These are phyloP conservation scores for Umbelopsis sp. DNA, from an alignment of 371 early-diverging fungal genomes.

Conservation along the genomic window DNA sequence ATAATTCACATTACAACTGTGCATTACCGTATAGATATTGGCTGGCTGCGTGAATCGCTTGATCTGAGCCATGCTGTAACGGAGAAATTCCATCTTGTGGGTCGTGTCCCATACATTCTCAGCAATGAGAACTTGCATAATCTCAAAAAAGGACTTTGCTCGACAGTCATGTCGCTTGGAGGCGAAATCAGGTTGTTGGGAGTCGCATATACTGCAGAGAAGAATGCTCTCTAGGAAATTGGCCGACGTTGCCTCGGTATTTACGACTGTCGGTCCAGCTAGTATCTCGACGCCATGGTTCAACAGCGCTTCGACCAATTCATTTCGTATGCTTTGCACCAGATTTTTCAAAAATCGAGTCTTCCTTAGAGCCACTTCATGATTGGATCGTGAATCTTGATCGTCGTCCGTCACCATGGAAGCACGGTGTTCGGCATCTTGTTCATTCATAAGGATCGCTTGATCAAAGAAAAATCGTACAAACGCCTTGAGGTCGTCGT, in stretches of 20 bases:
- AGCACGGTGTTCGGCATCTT: slow-evolving; percentile 35
- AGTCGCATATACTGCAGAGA: slow-evolving; percentile 35
- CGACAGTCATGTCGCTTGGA: slow-evolving; percentile 29
- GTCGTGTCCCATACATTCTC: slow-evolving; percentile 50
- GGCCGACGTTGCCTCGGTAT: background rate
- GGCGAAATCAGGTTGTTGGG: slow-evolving; percentile 31
- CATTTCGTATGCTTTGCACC: slow-evolving; percentile 46
- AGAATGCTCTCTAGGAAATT: slow-evolving; percentile 55
- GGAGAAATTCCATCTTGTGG: slow-evolving; percentile 55
- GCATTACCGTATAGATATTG: slow-evolving; percentile 56
- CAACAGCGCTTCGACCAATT: slow-evolving; percentile 39
- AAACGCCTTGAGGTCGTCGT: slow-evolving; percentile 52
- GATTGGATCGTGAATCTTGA: slow-evolving; percentile 9
- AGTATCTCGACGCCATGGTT: slow-evolving; percentile 42
- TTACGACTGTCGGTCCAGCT: slow-evolving; percentile 31
- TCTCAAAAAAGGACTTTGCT: slow-evolving; percentile 54
- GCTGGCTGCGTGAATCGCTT: slow-evolving; percentile 44
- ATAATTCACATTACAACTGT: slow-evolving; percentile 46
- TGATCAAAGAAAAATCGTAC: slow-evolving; percentile 60
- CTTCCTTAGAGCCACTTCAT: background rate
- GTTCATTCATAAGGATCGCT: slow-evolving; percentile 45
- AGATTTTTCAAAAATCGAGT: slow-evolving; percentile 39
- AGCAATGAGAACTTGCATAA: slow-evolving; percentile 59
- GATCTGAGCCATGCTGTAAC: slow-evolving; percentile 54
- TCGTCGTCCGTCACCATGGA: slow-evolving; percentile 34